Percentiles rank a stretch among this genome's conserved stretches.
Evolutionary conservation across 305 asterid species (phyloP).

Genomic region (Caryopteris hybrid): DNA sequence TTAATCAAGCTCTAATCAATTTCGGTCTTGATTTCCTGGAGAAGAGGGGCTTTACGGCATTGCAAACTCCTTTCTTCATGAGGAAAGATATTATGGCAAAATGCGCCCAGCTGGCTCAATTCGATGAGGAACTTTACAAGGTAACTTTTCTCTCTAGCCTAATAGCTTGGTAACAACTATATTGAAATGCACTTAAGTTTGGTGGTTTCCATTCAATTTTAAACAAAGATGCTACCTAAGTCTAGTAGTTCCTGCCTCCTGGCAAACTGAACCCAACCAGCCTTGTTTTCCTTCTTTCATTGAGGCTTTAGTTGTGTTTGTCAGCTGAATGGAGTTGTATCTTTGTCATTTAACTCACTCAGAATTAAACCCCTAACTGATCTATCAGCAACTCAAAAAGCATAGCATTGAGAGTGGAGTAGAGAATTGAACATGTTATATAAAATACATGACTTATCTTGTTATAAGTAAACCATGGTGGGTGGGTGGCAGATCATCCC

Average conservation of each 20-base stretch:
- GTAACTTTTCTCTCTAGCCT: constrained; percentile 27
- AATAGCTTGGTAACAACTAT: neutral
- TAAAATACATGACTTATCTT: neutral
- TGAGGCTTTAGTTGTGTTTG: neutral
- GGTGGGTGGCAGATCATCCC: neutral
- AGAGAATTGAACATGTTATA: neutral
- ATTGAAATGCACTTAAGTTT: neutral
- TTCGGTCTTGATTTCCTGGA: constrained; percentile 67
- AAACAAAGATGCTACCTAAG: neutral
- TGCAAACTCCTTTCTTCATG: constrained; percentile 93
- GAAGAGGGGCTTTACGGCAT: constrained; percentile 50
- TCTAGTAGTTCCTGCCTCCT: neutral
- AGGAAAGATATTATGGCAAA: constrained; percentile 89
- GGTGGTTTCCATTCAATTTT: neutral
- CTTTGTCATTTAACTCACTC: neutral
- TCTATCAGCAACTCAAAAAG: neutral
- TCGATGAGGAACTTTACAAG: constrained; percentile 98
- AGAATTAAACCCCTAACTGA: neutral
- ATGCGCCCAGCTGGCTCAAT: constrained; percentile 94
- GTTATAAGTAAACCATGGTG: neutral
- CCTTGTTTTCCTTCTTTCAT: neutral
- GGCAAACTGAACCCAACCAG: neutral
- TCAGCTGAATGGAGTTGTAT: neutral
- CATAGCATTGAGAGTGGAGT: neutral
- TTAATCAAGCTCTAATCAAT: constrained; percentile 85